A percentile compares a stretch with the other conserved stretches of the same genome.
Evolutionary conservation across 345 rosid genomes (phyloP).

Genomic region (Eutrema yunnanense): DNA sequence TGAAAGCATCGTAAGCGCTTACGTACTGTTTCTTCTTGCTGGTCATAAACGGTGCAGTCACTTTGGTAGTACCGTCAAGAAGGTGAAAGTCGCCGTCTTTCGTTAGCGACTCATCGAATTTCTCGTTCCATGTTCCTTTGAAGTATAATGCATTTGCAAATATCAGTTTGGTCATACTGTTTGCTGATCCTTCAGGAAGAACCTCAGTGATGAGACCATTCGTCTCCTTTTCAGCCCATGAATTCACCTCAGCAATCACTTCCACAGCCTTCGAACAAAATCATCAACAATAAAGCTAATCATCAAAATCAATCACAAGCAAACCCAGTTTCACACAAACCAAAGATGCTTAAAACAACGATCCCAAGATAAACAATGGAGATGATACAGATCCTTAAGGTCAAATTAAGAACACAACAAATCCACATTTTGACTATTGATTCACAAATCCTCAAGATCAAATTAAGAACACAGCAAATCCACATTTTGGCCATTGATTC

Average conservation of each 20-base stretch:
- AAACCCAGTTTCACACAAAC: too few species aligned
- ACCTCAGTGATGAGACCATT: slow-evolving; percentile 69
- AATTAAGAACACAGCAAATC: neutral
- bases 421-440: neutral
- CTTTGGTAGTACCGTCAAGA: slow-evolving; percentile 39
- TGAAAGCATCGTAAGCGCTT: slow-evolving; percentile 49
- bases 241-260: slow-evolving; percentile 53
- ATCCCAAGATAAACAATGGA: neutral
- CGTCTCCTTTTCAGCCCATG: slow-evolving; percentile 73
- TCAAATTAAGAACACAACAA: neutral
- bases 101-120: slow-evolving; percentile 47
- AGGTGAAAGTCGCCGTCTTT: slow-evolving; percentile 63
- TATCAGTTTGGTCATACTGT: slow-evolving; percentile 47
- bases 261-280: slow-evolving; percentile 37
- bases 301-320: neutral
- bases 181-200: slow-evolving; percentile 61
- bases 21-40: slow-evolving; percentile 54
- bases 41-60: slow-evolving; percentile 69
- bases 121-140: slow-evolving; percentile 74
- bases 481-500: neutral
- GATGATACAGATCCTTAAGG: neutral
- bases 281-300: neutral
- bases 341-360: neutral
- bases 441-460: neutral
- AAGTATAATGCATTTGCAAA: slow-evolving; percentile 78